phyloP scores from a whole-genome alignment of 192 early-diverging fungal genomes.

The Martensiomyces pterosporus region DNA sequence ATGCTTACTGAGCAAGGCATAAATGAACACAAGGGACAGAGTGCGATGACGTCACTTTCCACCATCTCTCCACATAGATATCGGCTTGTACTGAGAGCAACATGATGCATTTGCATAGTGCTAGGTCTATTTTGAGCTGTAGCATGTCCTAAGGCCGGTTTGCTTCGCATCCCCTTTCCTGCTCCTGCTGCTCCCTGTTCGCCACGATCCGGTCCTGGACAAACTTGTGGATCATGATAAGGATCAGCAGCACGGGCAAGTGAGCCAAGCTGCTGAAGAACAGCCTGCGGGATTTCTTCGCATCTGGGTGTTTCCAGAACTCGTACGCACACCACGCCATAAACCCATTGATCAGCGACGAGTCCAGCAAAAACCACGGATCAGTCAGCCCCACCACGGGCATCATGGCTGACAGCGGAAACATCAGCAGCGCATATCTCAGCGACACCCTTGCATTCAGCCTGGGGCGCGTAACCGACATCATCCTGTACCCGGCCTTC shows the following conservation, averaged over 20 bases:
- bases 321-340: conserved; percentile 64
- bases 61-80: too few relatives aligned
- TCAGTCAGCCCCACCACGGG: conserved; percentile 74
- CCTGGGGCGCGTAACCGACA: conserved; percentile 79
- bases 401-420: conserved; percentile 56
- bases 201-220: conserved; percentile 37
- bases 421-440: conserved; percentile 73
- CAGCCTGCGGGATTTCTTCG: conserved; percentile 78
- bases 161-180: too few relatives aligned
- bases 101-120: too few relatives aligned
- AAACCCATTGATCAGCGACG: conserved; percentile 70
- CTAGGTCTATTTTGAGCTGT: too few relatives aligned
- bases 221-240: conserved; percentile 88
- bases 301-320: conserved; percentile 78
- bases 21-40: too few relatives aligned
- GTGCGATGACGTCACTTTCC: too few relatives aligned
- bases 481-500: conserved; percentile 97
- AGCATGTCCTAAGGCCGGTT: too few relatives aligned
- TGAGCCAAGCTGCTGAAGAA: conserved; percentile 92
- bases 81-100: too few relatives aligned
- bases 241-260: conserved; percentile 75
- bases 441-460: conserved; percentile 87
- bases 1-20: too few relatives aligned
- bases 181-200: too few relatives aligned
- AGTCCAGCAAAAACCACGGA: conserved; percentile 70